Evolutionary conservation across 208 protist species (phyloP).

Genomic region (Trypanosoma theileri): DNA sequence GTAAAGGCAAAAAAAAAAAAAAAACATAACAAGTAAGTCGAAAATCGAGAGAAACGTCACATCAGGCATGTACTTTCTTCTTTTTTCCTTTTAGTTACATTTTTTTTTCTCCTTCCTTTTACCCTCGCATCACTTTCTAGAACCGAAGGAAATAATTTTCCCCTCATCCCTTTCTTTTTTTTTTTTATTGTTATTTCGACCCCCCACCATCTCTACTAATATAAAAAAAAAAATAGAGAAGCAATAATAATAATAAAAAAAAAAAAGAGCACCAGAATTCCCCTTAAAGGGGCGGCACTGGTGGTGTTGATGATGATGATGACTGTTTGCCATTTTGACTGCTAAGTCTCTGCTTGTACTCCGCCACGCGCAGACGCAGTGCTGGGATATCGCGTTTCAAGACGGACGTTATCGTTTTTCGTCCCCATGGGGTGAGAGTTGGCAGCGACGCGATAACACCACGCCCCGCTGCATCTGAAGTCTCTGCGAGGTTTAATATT

Average conservation of each 20-base stretch:
- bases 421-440: conserved; percentile 35
- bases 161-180: too few species aligned
- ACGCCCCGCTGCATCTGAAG: conserved; percentile 21
- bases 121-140: too few species aligned
- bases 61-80: too few species aligned
- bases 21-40: too few species aligned
- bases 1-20: too few species aligned
- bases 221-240: background rate
- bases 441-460: conserved; percentile 40
- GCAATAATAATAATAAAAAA: conserved; percentile 3
- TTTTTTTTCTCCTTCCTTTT: too few species aligned
- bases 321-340: background rate
- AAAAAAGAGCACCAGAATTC: background rate
- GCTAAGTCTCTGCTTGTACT: conserved; percentile 39
- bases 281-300: too few species aligned
- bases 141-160: too few species aligned
- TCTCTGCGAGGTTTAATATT: conserved; percentile 33
- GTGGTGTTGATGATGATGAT: background rate
- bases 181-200: too few species aligned
- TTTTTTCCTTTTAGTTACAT: too few species aligned
- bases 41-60: too few species aligned
- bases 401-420: conserved; percentile 34
- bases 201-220: background rate
- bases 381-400: conserved; percentile 43
- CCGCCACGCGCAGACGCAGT: conserved; percentile 41